These are phyloP conservation scores for Talaromyces proteolyticus DNA, from an alignment of 495 filamentous ascomycete genomes.

Conservation along the genomic window DNA sequence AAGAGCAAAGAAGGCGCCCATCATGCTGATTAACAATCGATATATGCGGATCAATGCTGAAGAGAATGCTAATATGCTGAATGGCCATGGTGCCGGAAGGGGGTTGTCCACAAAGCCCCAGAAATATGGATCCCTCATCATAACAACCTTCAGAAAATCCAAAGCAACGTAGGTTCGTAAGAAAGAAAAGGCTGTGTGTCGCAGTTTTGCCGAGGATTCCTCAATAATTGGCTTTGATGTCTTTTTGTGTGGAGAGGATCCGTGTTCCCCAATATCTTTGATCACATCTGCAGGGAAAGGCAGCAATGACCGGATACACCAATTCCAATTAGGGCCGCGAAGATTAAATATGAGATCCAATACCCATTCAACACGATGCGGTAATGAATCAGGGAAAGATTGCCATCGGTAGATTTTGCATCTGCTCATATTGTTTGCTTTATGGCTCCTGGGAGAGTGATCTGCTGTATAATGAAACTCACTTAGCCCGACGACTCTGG, in stretches of 20 bases:
- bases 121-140: slow-evolving; percentile 76
- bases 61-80: slow-evolving; percentile 29
- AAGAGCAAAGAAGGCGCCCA: slow-evolving; percentile 48
- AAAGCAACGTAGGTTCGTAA: slow-evolving; percentile 53
- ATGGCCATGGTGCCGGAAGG: slow-evolving; percentile 36
- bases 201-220: slow-evolving; percentile 29
- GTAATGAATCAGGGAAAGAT: slow-evolving; percentile 56
- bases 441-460: neutral
- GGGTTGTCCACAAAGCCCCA: slow-evolving; percentile 35
- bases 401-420: slow-evolving; percentile 53
- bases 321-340: slow-evolving; percentile 75
- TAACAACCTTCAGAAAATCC: slow-evolving; percentile 59
- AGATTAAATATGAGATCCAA: slow-evolving; percentile 63
- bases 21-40: slow-evolving; percentile 41
- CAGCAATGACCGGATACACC: slow-evolving; percentile 54
- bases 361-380: slow-evolving; percentile 65
- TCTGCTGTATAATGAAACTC: neutral
- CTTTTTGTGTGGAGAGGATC: slow-evolving; percentile 16
- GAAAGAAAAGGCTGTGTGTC: slow-evolving; percentile 37
- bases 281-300: slow-evolving; percentile 26
- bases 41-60: slow-evolving; percentile 37
- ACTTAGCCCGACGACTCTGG: neutral
- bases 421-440: neutral
- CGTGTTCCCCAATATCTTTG: slow-evolving; percentile 1
- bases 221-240: neutral